Base-by-base conservation (phyloP, 2,329 filamentous ascomycete species). In the Stemphylium lycopersici region DNA sequence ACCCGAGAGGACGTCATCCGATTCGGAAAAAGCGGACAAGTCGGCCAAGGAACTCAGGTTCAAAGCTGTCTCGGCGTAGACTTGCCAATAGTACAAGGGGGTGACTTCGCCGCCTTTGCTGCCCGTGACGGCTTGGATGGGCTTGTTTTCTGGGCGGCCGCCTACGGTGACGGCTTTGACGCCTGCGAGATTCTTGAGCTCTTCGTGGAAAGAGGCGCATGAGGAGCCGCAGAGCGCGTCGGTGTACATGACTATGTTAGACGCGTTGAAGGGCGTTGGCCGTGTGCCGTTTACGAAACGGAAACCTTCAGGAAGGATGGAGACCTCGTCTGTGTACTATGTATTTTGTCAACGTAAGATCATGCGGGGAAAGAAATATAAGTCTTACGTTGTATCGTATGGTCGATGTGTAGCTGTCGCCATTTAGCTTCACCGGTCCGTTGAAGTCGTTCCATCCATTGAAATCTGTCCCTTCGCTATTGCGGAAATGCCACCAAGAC, bases 91-190 rank as follows among this genome's bases (percentile, higher is more conserved):
- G 29, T 47, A 38, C 15, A 71, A 46, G 12, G 64, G 58, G 20
- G 62, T 59, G 36, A 71, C 67, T 62, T 74, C 72, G 3, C 73
- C 70, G 24, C 86, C 87, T 62, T 87, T 84, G 38, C 83, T 80
- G 20, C 86, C 87, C 5, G 85, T 84, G 22, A 87, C 78, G 4
- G 79, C 81, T 75, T 88, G 85, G 76, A 89, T 88, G 1, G 81
- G 79, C 3, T 67, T 70, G 1, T 77, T 68, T 12, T 73, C 67
- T 0, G 86, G 85, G 0, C 82, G 80, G 2, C 87, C 87, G 13
- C 87, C 87, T 26, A 86, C 75, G 4, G 78, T 77, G 39, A 87
- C 77, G 13, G 80, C 80, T 53, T 80, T 79, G 1, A 87, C 79
- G n/a, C 81, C 79, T 37, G 77, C 78, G 50, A 78, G 75, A 57